These are phyloP conservation scores for Panus rudis DNA, from an alignment of 768 basidiomycete genomes.

Conservation along the genomic window DNA sequence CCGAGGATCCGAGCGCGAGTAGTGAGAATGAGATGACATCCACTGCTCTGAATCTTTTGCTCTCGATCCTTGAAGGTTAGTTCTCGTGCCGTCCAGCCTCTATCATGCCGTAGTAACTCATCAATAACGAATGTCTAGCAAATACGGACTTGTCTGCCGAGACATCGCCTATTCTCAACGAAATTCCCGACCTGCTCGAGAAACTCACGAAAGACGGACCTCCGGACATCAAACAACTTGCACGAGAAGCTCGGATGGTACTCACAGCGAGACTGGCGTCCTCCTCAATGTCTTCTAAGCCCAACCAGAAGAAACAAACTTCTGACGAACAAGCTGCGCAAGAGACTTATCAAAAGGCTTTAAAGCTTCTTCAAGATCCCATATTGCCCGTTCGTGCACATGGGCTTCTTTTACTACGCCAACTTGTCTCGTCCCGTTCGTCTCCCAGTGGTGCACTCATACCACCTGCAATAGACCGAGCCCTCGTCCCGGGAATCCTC, in stretches of 20 bases:
- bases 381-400: conserved; percentile 92
- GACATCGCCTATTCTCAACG: conserved; percentile 56
- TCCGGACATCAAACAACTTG: conserved; percentile 44
- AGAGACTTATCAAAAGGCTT: conserved; percentile 77
- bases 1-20: conserved; percentile 45
- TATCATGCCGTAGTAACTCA: background rate
- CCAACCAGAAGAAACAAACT: conserved; percentile 16
- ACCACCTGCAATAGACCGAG: conserved; percentile 38
- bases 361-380: conserved; percentile 85
- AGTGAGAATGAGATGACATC: conserved; percentile 48
- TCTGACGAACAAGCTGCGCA: conserved; percentile 38
- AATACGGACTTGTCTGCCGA: conserved; percentile 57
- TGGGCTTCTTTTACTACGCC: conserved; percentile 75
- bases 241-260: conserved; percentile 76
- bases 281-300: conserved; percentile 30
- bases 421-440: conserved; percentile 46
- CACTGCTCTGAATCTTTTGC: conserved; percentile 73
- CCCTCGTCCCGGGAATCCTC: conserved; percentile 75
- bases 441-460: background rate
- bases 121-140: conserved; percentile 16
- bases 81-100: too few species aligned
- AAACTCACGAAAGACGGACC: conserved; percentile 43
- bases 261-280: conserved; percentile 76
- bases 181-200: conserved; percentile 64
- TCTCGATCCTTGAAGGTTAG: conserved; percentile 83